Percentiles rank a stretch among this genome's conserved stretches.
Evolutionary conservation across 169 alveolate species (phyloP).

Genomic region (Sarcocystis neurona): DNA sequence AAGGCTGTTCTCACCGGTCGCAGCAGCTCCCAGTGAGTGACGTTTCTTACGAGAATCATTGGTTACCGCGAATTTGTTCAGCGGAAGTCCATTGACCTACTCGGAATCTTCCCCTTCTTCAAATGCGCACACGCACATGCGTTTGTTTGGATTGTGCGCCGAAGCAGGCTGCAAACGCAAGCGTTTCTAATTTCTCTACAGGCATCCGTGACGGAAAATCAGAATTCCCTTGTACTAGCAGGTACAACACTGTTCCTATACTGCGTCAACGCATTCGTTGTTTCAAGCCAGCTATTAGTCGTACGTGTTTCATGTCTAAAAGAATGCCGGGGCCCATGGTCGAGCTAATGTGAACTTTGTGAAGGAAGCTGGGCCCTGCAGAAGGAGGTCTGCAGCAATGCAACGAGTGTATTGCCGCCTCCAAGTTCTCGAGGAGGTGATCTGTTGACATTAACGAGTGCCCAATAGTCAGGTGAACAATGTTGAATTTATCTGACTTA

Average conservation of each 20-base stretch:
- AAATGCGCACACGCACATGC: too few relatives aligned
- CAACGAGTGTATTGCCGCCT: neutral
- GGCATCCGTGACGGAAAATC: too few relatives aligned
- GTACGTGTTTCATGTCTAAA: constrained; percentile 17
- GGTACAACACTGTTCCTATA: neutral
- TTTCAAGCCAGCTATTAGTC: neutral
- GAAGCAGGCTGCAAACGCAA: too few relatives aligned
- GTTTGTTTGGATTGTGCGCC: too few relatives aligned
- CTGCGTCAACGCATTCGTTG: neutral
- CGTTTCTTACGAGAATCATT: too few relatives aligned
- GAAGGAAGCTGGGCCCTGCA: neutral
- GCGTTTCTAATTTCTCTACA: too few relatives aligned
- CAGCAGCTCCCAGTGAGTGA: too few relatives aligned
- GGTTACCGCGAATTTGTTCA: too few relatives aligned
- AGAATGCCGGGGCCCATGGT: constrained; percentile 34
- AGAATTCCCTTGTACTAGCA: neutral
- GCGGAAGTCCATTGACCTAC: too few relatives aligned
- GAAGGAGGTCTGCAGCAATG: neutral
- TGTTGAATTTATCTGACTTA: constrained; percentile 21
- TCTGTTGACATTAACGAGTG: neutral
- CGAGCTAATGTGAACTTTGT: constrained; percentile 31
- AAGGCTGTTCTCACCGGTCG: too few relatives aligned
- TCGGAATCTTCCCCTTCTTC: too few relatives aligned
- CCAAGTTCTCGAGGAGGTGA: constrained; percentile 16
- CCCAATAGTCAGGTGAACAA: constrained; percentile 49